Evolutionary conservation across 306 rosid species (phyloP).

Genomic region (Clitoria ternatea): DNA sequence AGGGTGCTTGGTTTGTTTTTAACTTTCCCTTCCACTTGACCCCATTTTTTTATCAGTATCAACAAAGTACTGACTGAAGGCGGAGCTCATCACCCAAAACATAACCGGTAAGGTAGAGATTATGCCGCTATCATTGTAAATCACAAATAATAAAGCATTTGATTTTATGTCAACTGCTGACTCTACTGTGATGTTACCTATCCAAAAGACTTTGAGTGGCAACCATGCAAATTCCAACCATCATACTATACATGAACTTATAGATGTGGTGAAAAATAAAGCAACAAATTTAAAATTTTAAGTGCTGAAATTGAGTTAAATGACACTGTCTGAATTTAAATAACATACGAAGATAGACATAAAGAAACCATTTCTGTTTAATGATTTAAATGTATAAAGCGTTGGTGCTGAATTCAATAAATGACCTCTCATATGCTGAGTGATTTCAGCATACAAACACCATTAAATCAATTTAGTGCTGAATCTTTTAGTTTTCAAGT

Average conservation of each 20-base stretch:
- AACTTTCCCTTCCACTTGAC: neutral
- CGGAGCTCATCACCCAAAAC: too few relatives aligned
- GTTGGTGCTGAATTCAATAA: neutral
- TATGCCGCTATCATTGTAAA: neutral
- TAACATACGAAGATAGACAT: neutral
- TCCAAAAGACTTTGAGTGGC: neutral
- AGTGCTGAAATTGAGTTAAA: neutral
- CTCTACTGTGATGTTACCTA: neutral
- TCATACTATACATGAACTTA: neutral
- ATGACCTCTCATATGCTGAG: neutral
- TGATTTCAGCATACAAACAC: constrained; percentile 5
- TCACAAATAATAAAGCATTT: neutral
- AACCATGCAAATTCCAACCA: constrained; percentile 11
- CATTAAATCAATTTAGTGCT: neutral
- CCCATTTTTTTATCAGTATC: neutral
- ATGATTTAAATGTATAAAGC: neutral
- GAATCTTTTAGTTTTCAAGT: neutral
- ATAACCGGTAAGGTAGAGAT: neutral
- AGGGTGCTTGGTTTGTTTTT: neutral
- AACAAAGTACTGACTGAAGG: too few relatives aligned
- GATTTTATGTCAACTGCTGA: neutral
- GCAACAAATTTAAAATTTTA: constrained; percentile 1
- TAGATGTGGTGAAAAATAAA: neutral
- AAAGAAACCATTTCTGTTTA: constrained; percentile 7
- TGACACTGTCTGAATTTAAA: neutral